Evolutionary conservation across 1,139 yeast genomes (phyloP), one percentile per base, ranked within the genome.

Genomic region (Kluyveromyces marxianus): DNA sequence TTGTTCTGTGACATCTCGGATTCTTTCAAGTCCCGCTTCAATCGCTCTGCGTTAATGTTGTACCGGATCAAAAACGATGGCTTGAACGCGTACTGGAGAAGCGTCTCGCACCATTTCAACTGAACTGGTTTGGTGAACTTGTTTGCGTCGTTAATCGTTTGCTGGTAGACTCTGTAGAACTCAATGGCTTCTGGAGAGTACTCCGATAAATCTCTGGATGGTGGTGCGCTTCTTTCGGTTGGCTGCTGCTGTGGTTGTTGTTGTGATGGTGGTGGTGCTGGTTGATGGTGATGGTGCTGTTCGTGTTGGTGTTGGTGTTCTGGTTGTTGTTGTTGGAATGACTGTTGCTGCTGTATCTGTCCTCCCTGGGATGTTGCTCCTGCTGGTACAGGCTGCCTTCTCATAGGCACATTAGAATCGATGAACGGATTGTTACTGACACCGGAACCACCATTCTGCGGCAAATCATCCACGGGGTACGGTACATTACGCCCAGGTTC

Each of bases 1-100:
- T 76, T 69, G 56, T 79, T 81, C 48, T 72, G 72, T 38, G 68
- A 66, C 47, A 75, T 67, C 35, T 74, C 75, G 44, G 72, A 62
- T 10, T 73, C 71, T 4, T 70, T 63, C 39, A 70, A 56, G 26
- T 54, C 57, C 42, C 69, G 59, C 29, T 67, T 63, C 25, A 70
- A 45, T 45, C 60, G 62, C 35, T 63, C 67, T 10, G 77, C 79
- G 54, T 71, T 72, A 39, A 75, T 70, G 37, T 72, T 74, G 59
- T 72, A 72, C 32, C 62, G 60, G 2, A 68, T 57, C 4, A 74
- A 54, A 42, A 75, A 68, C 2, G 66, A 62, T 0, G 65, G 58
- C 31, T 69, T 65, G 32, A 69, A 65, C 8, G 77, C 65, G 7
- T 72, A 70, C 43, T 71, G 75, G n/a, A 77, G 58, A 26, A 78